Percentiles rank a stretch among this genome's conserved stretches.
Conservation (phyloP, 768 basidiomycete species). For the Chalciporus sphaerocephalus region DNA sequence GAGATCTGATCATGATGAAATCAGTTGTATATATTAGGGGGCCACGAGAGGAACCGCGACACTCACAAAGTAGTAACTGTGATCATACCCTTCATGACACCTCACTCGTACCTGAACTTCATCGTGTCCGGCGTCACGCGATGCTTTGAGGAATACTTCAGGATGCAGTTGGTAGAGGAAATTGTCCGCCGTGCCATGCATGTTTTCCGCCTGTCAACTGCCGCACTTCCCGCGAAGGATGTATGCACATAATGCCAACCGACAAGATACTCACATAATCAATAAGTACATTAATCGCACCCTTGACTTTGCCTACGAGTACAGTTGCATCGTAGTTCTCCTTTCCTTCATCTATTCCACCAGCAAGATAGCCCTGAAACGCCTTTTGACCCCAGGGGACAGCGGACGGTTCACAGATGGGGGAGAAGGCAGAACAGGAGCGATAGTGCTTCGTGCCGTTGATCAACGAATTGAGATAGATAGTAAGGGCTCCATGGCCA, state of each 20-base stretch:
- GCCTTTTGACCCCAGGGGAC: slow-evolving; percentile 93
- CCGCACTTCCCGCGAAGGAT: background rate
- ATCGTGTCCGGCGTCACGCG: slow-evolving; percentile 66
- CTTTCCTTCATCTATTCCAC: slow-evolving; percentile 72
- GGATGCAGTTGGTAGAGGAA: slow-evolving; percentile 89
- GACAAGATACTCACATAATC: slow-evolving; percentile 64
- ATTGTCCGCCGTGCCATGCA: slow-evolving; percentile 72
- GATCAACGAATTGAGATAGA: slow-evolving; percentile 71
- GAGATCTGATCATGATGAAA: slow-evolving; percentile 56
- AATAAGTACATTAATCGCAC: slow-evolving; percentile 72
- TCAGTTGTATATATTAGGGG: background rate
- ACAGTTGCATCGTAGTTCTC: slow-evolving; percentile 78
- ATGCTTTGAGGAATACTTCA: slow-evolving; percentile 79
- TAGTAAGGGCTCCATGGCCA: slow-evolving; percentile 88
- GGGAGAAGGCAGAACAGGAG: slow-evolving; percentile 87
- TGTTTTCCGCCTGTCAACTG: slow-evolving; percentile 1
- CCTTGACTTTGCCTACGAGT: slow-evolving; percentile 60
- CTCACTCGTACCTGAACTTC: slow-evolving; percentile 75
- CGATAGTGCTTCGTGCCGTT: slow-evolving; percentile 61
- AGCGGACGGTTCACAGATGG: slow-evolving; percentile 79
- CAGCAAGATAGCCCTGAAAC: slow-evolving; percentile 78
- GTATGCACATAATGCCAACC: background rate
- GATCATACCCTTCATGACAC: slow-evolving; percentile 81
- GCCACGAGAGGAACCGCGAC: background rate
- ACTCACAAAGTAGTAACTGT: slow-evolving; percentile 83